Base-by-base conservation (phyloP, 2,329 filamentous ascomycete species). In the Didymellaceae sp. region DNA sequence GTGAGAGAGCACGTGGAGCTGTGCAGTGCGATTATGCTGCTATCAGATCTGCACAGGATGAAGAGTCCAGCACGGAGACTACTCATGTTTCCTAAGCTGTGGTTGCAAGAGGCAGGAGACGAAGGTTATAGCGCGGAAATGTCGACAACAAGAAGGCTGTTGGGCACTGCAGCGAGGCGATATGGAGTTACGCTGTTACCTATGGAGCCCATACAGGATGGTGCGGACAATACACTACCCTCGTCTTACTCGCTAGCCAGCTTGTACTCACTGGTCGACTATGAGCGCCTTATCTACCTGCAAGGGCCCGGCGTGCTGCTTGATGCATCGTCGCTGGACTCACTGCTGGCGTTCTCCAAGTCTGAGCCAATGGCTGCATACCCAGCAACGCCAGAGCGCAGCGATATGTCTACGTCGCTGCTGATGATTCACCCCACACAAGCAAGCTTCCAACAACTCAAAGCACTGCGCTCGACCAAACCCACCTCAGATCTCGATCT, bases 21-120 rank as follows among this genome's bases (percentile, higher is more conserved):
- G n/a, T 81, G 78, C 66, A 77, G 70, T 32, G 75, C 78, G 0
- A 73, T 81, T 42, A 80, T 80, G 77, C 65, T 80, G 25, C 73
- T 80, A 31, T 75, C 73, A 2, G 78, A 79, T 26, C 54, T 81
- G 30, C 73, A 78, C 35, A 62, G 67, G 28, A 67, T 75, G 59
- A 77, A 73, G 59, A 78, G 75, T 44, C 78, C 78, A 0, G 78
- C 78, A 5, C 71, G 69, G 51, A 67, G 72, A 39, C 63, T 80
- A 5, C 58, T 81, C 24, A 54, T 80, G 52, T 80, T 81, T 52
- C 78, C 78, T 5, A 67, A 63, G 33, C 32, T 55, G 4, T 75
- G 72, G 73, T 52, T 74, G 30, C 59, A 61, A 25, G 67, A 68
- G 11, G 59, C 50, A 2, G 73, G 71, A 25, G 71, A 72, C 7